Base-by-base conservation (phyloP, 495 filamentous ascomycete genomes). In the Wilcoxina mikolae region DNA sequence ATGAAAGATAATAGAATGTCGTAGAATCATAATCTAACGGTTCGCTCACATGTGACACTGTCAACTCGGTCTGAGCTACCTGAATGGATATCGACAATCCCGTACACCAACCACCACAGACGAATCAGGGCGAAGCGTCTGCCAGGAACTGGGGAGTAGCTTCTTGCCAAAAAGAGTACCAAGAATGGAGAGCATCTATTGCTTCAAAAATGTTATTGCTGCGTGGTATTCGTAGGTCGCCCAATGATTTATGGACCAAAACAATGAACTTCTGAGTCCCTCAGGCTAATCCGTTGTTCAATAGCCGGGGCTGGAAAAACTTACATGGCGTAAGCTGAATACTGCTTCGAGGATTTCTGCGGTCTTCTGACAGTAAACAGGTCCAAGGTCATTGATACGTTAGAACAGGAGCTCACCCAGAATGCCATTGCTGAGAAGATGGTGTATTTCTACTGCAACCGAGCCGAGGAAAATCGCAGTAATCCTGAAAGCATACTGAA, bases 381-480 rank as follows among this genome's bases (percentile, higher is more conserved):
- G 11, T 28, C 46, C 7, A 28, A 10, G 18, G 41, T 49, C 22
- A 49, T 49, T 18, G 46, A 49, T 49, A 4, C 46, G 4, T 15
- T 49, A 4, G 10, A 26, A 4, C 51, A 20, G 22, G 24, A 38
- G 3, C 2, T 25, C n/a, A n/a, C n/a, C n/a, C n/a, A n/a, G n/a
- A n/a, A n/a, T n/a, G n/a, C n/a, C n/a, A n/a, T n/a, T n/a, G n/a
- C 11, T 1, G 22, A 20, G 10, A 47, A 42, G 47, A 26, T 17
- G 17, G 57, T 47, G 10, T 59, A 56, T 29, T 59, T 59, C 46
- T 59, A 59, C 28, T 59, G 57, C 23, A 26, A 59, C n/a, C n/a
- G n/a, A n/a, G n/a, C n/a, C n/a, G n/a, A n/a, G n/a, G n/a, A n/a
- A 25, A 7, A 43, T n/a, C 42, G 57, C 2, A 25, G 35, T n/a